A percentile compares a stretch with the other conserved stretches of the same genome.
These are phyloP conservation scores for Trichoderma guizhouense DNA, from an alignment of 2,329 filamentous ascomycete genomes.

Conservation along the genomic window DNA sequence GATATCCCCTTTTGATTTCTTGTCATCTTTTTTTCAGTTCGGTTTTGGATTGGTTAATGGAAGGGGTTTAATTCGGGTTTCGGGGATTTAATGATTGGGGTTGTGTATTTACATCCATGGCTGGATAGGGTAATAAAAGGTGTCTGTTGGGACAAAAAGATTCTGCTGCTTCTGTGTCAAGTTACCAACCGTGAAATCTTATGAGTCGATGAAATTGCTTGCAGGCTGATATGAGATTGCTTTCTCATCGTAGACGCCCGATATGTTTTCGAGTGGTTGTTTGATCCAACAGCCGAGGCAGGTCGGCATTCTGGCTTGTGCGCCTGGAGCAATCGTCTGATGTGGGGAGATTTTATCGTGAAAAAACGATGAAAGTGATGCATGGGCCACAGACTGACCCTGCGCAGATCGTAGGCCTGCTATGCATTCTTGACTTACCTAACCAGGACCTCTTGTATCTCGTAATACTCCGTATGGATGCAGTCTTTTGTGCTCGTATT, in stretches of 20 bases:
- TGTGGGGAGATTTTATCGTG: not conserved
- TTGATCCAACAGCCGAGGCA: not conserved
- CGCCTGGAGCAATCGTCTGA: not conserved
- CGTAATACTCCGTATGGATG: not conserved
- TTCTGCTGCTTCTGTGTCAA: not conserved
- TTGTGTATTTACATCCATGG: conserved; percentile 10
- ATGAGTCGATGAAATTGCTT: not conserved
- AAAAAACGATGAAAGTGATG: not conserved
- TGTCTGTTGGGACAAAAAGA: not conserved
- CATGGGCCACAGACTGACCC: not conserved
- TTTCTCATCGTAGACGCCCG: not conserved
- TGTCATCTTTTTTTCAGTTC: not conserved
- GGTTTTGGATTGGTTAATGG: conserved; percentile 3
- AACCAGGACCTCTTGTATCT: not conserved
- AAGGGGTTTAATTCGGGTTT: not conserved
- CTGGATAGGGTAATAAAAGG: not conserved
- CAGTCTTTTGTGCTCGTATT: not conserved
- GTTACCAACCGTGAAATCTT: not conserved
- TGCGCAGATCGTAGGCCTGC: not conserved
- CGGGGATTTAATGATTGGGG: not conserved
- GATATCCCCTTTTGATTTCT: not conserved
- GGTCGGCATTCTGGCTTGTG: not conserved
- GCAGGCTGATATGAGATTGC: too few species aligned
- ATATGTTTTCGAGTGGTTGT: not conserved
- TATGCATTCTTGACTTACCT: not conserved